Evolutionary conservation across 345 rosid genomes (phyloP), one percentile per base, ranked within the genome.

Genomic region (Pistacia integerrima): DNA sequence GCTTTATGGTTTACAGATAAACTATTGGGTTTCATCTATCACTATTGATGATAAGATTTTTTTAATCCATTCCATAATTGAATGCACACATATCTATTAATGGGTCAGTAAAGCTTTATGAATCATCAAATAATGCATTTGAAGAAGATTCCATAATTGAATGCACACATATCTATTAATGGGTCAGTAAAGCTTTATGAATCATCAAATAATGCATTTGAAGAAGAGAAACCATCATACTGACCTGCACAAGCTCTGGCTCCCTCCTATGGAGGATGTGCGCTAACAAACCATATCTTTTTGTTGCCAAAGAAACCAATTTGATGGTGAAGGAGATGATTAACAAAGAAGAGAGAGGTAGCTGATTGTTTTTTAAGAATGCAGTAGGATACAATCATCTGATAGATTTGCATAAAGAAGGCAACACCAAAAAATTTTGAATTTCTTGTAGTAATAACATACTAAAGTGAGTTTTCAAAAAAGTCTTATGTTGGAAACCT

Each of bases 241-340:
- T 86, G 81, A 93, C 98, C 92, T 85, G 88, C 22, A 88, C 84
- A 77, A 92, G 97, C 84, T 95, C 98, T 16, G 80, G 87, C 84
- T 92, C 98, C 84, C 99, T 88, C 85, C 99, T 70, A 95, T 87
- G 69, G 99, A 95, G 66, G 99, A 96, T 67, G 98, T 96, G 74
- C 98, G 99, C 98, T 98, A 96, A 70, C 99, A 98, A 76, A 96
- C 99, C 99, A 96, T 93, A 84, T 96, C 98, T 93, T 82, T 67
- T 74, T 64, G 13, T 64, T 64, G 88, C 82, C 85, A 91, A 91
- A 83, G 85, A 87, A 30, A 66, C 69, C 59, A 72, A 46, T 17
- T 16, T 68, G 11, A 49, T 22, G 72, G 61, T 74, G 30, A 67
- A 67, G 66, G 18, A 61, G 61, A 70, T 46, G 55, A 73, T 68